These are phyloP conservation scores for Aspergillus cristatus DNA, from an alignment of 495 filamentous ascomycete species.

Conservation along the genomic window DNA sequence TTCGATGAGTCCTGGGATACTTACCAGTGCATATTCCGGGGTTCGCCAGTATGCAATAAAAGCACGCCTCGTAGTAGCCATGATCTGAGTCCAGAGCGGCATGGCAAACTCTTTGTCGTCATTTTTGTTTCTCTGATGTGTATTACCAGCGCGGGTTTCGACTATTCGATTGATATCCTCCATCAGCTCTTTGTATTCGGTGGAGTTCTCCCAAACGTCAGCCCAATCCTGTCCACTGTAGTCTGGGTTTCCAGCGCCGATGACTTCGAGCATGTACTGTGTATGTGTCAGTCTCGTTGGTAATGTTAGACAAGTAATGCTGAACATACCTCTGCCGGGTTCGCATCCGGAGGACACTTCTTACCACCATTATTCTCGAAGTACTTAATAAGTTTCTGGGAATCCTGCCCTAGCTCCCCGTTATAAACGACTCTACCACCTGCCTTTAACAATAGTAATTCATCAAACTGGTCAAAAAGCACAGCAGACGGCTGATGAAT, in stretches of 20 bases:
- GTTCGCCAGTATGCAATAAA: constrained; percentile 53
- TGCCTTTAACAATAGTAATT: constrained; percentile 55
- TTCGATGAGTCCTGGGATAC: neutral
- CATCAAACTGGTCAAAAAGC: constrained; percentile 68
- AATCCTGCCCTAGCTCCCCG: constrained; percentile 50
- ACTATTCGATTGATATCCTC: constrained; percentile 41
- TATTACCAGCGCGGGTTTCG: constrained; percentile 19
- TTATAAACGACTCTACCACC: constrained; percentile 68
- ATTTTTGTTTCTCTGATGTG: constrained; percentile 21
- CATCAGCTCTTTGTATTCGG: constrained; percentile 31
- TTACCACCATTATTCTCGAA: constrained; percentile 55
- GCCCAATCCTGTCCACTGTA: constrained; percentile 55
- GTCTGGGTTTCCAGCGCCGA: constrained; percentile 54
- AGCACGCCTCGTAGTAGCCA: constrained; percentile 38
- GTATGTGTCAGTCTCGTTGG: neutral
- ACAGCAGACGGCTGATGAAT: constrained; percentile 75
- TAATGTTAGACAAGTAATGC: neutral
- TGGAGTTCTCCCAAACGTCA: constrained; percentile 47
- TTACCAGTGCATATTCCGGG: constrained; percentile 47
- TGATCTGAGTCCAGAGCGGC: constrained; percentile 45
- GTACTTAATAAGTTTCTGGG: constrained; percentile 48
- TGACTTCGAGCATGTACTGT: constrained; percentile 57
- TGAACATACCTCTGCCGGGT: constrained; percentile 50
- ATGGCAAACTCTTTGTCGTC: constrained; percentile 51
- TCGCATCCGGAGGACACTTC: constrained; percentile 44